phyloP scores from a whole-genome alignment of 2,329 filamentous ascomycete species.

The Fusarium cyanostomum region DNA sequence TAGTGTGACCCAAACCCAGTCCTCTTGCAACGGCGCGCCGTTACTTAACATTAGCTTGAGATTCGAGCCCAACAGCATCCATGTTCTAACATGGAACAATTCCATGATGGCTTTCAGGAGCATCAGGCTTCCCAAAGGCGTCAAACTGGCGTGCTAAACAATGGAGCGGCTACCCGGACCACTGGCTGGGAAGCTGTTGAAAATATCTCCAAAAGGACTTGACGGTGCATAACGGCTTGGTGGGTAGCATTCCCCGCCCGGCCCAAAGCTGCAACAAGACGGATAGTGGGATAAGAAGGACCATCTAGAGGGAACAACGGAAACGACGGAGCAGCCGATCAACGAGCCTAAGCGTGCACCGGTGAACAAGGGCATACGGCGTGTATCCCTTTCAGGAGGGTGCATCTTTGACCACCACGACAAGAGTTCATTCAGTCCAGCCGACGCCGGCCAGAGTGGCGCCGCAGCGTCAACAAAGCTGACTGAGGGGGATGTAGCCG shows the following conservation, averaged over 20 bases:
- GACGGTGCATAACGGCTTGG: constrained; percentile 16
- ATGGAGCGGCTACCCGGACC: not conserved
- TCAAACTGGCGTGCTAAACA: constrained; percentile 7
- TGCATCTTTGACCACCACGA: not conserved
- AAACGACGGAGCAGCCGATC: constrained; percentile 20
- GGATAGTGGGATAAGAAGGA: constrained; percentile 10
- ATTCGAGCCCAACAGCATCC: constrained; percentile 8
- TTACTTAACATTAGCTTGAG: constrained; percentile 21
- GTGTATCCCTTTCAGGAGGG: constrained; percentile 11
- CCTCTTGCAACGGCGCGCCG: constrained; percentile 25
- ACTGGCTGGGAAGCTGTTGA: constrained; percentile 24
- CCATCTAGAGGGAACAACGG: not conserved
- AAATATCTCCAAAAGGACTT: constrained; percentile 9
- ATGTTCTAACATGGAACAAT: constrained; percentile 22
- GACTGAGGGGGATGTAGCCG: constrained; percentile 24
- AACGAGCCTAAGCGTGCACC: constrained; percentile 6
- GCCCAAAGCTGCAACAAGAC: constrained; percentile 21
- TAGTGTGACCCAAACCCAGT: constrained; percentile 25
- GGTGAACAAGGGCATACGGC: constrained; percentile 6
- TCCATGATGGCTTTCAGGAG: constrained; percentile 20
- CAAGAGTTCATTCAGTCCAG: constrained; percentile 11
- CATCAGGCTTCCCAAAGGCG: constrained; percentile 10
- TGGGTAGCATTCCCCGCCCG: constrained; percentile 15
- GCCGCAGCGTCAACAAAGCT: constrained; percentile 23
- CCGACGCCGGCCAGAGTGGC: constrained; percentile 19